Evolutionary conservation across 2,329 filamentous ascomycete species (phyloP), one percentile per base, ranked within the genome.

Genomic region (Fusarium xyrophilum): DNA sequence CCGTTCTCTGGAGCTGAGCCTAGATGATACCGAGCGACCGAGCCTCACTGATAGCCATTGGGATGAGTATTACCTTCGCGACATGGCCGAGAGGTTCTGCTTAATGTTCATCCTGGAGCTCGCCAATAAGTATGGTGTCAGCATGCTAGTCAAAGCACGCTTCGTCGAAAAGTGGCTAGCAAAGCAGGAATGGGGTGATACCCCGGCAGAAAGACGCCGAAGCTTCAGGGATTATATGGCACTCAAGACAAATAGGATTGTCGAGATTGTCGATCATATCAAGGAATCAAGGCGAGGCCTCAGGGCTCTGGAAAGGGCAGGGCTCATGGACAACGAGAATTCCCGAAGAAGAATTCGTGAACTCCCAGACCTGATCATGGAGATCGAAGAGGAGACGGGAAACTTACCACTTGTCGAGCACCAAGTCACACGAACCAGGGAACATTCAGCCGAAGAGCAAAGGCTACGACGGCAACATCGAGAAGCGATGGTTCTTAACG

Each of bases 401-500:
- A 67, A 61, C 35, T 72, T 74, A 12, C 70, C 70, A 33, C 50
- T 67, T 12, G 56, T 66, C 5, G 77, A 77, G 32, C 70, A 67
- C 38, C 76, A 76, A 25, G 60, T 71, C 9, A 72, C 77, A 33
- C 73, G 79, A 36, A 75, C 77, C 4, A 72, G 83, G 63, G 85
- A 87, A 60, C 85, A 88, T 75, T 88, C 83, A 62, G 82, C 79
- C 10, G 89, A 89, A 75, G 92, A 95, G 76, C 89, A 92, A 73
- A 86, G 90, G 55, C 82, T 94, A 63, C 84, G 93, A 63, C 86
- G 93, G 68, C 86, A 92, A 51, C 86, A 95, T 74, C 86, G 93
- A 69, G 93, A 97, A 80, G 93, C 93, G 7, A 94, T 97, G 87
- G 93, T 97, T 23, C 82, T 97, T 59, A 95, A 93, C 73, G 93